These are phyloP conservation scores for Cicer arietinum DNA, from an alignment of 306 rosid species.

Conservation along the genomic window DNA sequence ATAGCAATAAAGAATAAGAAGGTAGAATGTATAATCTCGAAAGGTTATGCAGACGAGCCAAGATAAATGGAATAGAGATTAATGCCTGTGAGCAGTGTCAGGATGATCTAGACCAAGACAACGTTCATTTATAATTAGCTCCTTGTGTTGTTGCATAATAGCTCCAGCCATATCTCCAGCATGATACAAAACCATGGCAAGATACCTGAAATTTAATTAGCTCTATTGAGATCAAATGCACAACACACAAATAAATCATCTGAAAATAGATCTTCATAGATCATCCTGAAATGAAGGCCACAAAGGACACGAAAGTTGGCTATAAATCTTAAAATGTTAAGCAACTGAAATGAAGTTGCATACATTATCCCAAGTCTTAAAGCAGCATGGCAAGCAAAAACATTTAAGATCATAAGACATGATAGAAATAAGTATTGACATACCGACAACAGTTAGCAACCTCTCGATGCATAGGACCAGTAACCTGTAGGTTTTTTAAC, in stretches of 20 bases:
- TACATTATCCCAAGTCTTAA: constrained; percentile 29
- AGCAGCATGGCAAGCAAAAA: not conserved
- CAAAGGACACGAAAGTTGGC: constrained; percentile 6
- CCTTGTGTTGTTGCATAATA: constrained; percentile 96
- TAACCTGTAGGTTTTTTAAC: constrained; percentile 66
- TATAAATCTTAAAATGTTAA: constrained; percentile 13
- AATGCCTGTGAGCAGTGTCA: constrained; percentile 96
- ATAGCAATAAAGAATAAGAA: not conserved
- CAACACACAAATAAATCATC: constrained; percentile 20
- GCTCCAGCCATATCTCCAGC: constrained; percentile 99
- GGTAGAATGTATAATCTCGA: constrained; percentile 33
- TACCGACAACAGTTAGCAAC: constrained; percentile 99
- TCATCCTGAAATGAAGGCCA: no score
- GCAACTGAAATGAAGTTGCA: constrained; percentile 8
- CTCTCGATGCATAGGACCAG: constrained; percentile 99
- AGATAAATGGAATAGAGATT: constrained; percentile 28
- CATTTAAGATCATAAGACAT: not conserved
- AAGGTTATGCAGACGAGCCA: constrained; percentile 26
- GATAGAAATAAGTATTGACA: constrained; percentile 38
- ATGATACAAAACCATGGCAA: constrained; percentile 98
- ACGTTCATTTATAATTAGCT: constrained; percentile 92
- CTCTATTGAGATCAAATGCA: constrained; percentile 22
- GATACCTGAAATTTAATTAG: constrained; percentile 75
- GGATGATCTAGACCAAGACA: constrained; percentile 98
- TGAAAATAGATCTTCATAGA: not conserved